Evolutionary conservation across 352 stramenopile species (phyloP), one percentile per base, ranked within the genome.

Genomic region (Phytopythium chamaehyphon): DNA sequence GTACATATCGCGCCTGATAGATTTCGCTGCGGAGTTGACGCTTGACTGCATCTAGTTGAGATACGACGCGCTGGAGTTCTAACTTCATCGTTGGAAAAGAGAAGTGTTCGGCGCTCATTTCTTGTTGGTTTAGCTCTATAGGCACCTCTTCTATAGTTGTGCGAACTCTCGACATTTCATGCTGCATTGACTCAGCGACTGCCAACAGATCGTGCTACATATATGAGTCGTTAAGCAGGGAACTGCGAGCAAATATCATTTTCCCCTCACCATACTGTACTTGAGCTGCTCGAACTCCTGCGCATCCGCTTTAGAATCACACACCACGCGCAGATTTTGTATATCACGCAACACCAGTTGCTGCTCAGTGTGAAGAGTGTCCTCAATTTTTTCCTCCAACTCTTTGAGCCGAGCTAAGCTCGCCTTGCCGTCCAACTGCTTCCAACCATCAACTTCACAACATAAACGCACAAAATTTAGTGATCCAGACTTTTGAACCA

Each of bases 1-100:
- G 59, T 66, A 88, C 80, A 39, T 84, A 91, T 28, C 77, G 77
- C 11, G 77, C 81, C 55, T 89, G 77, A 54, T 76, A 88, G 12
- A 91, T 71, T 47, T 91, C 81, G 19, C 76, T 83, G 24, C 74
- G 69, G 12, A 90, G 62, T 40, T 88, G 76, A 23, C 67, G 65
- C 19, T 70, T 72, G 24, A 90, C 58, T 12, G 51, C 54, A 14
- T 66, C 40, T 5, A 90, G 39, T 35, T 90, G 73, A 14, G 67
- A 64, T 8, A 46, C 44, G 1, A 82, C 51, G 1, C 38, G 37
- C 35, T 73, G 45, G 3, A 76, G 24, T 21, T 79, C 59, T 14
- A 18, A 21, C 47, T 71, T 71, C 12, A 58, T 55, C 14, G 9
- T 33, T 33, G 28, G 28, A 9, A 10, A 10, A 5, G 28, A 33